Evolutionary conservation across 2,329 filamentous ascomycete genomes (phyloP).

Genomic region (Fusarium miscanthi): DNA sequence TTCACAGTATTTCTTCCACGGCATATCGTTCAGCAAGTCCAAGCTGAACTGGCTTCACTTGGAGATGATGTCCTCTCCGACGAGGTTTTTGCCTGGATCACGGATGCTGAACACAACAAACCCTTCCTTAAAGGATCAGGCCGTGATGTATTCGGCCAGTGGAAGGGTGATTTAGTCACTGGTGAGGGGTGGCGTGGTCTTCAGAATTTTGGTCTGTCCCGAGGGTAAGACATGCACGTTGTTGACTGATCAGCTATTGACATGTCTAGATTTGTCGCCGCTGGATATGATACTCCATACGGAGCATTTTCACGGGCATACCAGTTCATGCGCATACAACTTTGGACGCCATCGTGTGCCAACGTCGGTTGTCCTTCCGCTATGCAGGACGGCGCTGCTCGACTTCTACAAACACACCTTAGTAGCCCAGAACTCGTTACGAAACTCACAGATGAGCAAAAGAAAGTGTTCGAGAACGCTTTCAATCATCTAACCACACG

Average conservation of each 20-base stretch:
- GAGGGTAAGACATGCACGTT: conserved; percentile 55
- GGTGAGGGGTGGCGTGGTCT: conserved; percentile 74
- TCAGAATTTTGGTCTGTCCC: conserved; percentile 67
- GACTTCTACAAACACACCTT: conserved; percentile 60
- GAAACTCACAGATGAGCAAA: conserved; percentile 46
- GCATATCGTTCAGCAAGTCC: conserved; percentile 52
- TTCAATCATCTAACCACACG: conserved; percentile 65
- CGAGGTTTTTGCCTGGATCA: conserved; percentile 66
- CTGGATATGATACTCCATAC: conserved; percentile 67
- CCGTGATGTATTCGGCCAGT: conserved; percentile 70
- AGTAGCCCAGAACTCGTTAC: conserved; percentile 42
- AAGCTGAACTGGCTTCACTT: conserved; percentile 59
- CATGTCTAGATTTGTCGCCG: conserved; percentile 61
- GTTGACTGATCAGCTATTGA: background rate
- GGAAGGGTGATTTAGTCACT: conserved; percentile 69
- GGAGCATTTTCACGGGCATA: conserved; percentile 65
- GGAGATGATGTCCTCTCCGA: conserved; percentile 65
- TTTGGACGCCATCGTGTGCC: conserved; percentile 70
- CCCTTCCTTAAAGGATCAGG: conserved; percentile 68
- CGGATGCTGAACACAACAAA: conserved; percentile 73
- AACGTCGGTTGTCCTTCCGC: conserved; percentile 73
- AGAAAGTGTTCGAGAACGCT: conserved; percentile 62
- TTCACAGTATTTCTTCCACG: conserved; percentile 61
- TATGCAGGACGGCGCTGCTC: conserved; percentile 73
- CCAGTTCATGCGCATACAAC: conserved; percentile 67